phyloP scores from a whole-genome alignment of 305 asterid species.

The Solanum hybrid region DNA sequence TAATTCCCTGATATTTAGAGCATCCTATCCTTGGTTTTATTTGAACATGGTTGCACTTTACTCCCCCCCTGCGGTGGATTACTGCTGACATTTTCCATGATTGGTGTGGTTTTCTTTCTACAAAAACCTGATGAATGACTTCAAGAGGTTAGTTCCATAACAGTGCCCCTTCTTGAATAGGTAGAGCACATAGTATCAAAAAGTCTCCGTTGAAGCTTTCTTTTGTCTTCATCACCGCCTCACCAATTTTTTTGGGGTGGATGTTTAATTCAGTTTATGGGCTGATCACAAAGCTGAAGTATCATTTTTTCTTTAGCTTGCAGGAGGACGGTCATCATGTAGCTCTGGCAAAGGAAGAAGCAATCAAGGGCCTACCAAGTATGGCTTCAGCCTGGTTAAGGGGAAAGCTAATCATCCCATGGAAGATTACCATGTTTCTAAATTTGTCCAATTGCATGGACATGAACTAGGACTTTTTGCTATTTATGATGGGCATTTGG shows the following conservation, averaged over 20 bases:
- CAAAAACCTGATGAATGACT: not conserved
- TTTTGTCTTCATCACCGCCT: not conserved
- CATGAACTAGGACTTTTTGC: conserved; percentile 88
- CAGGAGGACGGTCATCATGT: conserved; percentile 50
- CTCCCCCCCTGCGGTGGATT: not conserved
- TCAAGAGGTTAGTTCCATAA: not conserved
- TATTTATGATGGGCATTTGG: conserved; percentile 81
- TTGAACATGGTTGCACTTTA: not conserved
- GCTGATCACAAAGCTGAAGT: not conserved
- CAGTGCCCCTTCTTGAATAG: not conserved
- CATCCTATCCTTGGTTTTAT: not conserved
- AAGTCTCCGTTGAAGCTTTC: not conserved
- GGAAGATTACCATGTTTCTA: conserved; percentile 97
- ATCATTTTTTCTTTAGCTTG: conserved; percentile 27
- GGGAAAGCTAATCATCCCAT: conserved; percentile 93
- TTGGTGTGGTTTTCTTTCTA: not conserved
- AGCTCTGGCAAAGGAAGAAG: conserved; percentile 81
- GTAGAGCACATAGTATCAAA: not conserved
- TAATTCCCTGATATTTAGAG: not conserved
- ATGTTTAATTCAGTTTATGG: not conserved
- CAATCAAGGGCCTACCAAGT: conserved; percentile 45
- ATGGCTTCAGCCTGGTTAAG: conserved; percentile 66
- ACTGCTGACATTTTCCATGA: not conserved
- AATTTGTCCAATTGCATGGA: conserved; percentile 49
- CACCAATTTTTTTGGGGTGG: not conserved